phyloP scores from a whole-genome alignment of 305 asterid genomes.

The Rubia balearica region DNA sequence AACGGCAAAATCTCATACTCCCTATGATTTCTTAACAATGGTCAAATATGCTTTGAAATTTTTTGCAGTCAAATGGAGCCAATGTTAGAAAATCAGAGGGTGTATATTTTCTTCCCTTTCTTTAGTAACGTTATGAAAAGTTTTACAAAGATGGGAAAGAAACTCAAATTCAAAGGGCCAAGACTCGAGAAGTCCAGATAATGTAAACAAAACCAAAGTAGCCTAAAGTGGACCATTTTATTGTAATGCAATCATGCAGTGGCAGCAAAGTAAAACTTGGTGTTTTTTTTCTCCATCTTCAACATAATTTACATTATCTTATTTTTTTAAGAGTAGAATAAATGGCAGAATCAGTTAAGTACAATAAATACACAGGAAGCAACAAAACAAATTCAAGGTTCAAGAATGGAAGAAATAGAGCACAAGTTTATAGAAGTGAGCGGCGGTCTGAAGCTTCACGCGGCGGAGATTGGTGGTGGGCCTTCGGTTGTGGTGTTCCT shows the following conservation, averaged over 20 bases:
- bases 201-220: neutral
- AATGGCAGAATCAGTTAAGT: neutral
- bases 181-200: neutral
- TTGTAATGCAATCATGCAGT: neutral
- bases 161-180: neutral
- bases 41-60: too few relatives aligned
- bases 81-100: too few relatives aligned
- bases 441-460: conserved; percentile 26
- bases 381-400: neutral
- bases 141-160: neutral
- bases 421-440: conserved; percentile 43
- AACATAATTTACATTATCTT: neutral
- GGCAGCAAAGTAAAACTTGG: neutral
- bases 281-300: neutral
- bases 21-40: too few relatives aligned
- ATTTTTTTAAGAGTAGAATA: neutral
- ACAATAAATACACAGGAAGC: neutral
- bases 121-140: neutral
- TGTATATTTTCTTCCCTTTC: neutral
- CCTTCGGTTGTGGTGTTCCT: conserved; percentile 50
- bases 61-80: too few relatives aligned
- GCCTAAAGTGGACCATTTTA: neutral
- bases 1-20: neutral
- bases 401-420: conserved; percentile 6
- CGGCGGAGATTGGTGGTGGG: conserved; percentile 24